Base-by-base conservation (phyloP, 768 basidiomycete species). In the Termitomyces sp. region DNA sequence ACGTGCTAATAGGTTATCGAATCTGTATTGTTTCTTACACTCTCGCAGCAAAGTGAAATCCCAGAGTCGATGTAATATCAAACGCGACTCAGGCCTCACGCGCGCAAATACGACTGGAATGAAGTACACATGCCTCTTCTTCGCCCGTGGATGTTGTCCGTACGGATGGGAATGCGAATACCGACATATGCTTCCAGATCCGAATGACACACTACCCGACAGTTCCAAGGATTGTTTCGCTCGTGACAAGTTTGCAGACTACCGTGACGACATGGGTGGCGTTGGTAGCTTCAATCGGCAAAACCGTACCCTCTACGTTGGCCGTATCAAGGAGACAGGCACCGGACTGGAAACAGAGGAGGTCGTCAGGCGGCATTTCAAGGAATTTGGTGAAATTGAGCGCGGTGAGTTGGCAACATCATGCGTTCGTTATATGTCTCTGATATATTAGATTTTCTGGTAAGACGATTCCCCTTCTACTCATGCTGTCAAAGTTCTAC, bases 201-300 rank as follows among this genome's bases (percentile, higher is more conserved):
- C 84, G 0, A 70, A 74, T 38, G 79, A 81, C 56, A 75, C 81
- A 10, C 75, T 96, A 12, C 92, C 95, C 1, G 96, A 98, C 73
- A 87, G 86, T 45, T 92, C 94, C 7, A 92, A 96, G 70, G 97
- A 99, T 71, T 96, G 94, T 69, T 99, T 99, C 69, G 94, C 92
- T 0, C 79, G 97, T 47, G 94, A 97, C 76, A 98, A 98, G 74
- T 97, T 98, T 71, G 77, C 94, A 0, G 94, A 97, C 72, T 99
- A 99, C 72, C 79, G 96, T 59, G 97, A 99, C 69, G 97, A 99
- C 70, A 98, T 99, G 97, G 97, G 97, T 65, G 97, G 97, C 73
- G 96, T 98, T 32, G 97, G 97, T 13, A 94, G 91, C 59, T 98
- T 98, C 75, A 90, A 89, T 65, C 76, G 95, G 40, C 89, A 93